Conservation (phyloP, 139 green algal genomes). For the Chlorella sp. region DNA sequence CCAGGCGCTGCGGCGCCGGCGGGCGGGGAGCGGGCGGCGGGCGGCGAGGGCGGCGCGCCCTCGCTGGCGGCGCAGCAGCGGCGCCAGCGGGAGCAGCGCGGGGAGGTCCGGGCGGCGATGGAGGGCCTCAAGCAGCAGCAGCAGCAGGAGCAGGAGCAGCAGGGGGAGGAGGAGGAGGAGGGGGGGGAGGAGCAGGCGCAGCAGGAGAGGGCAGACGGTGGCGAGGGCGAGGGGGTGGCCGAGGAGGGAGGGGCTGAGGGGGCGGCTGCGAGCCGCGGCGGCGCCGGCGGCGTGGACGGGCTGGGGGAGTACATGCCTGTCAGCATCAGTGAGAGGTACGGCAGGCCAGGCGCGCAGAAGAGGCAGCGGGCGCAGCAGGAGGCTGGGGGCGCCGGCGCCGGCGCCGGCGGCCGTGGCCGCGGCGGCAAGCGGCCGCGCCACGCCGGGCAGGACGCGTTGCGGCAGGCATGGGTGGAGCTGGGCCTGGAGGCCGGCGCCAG, state of each 20-base stretch:
- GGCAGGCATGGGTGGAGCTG: slow-evolving; percentile 15
- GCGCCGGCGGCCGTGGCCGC: background rate
- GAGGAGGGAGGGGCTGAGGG: background rate
- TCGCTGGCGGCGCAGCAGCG: too few species aligned
- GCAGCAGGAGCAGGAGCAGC: background rate
- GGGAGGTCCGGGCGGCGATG: slow-evolving; percentile 27
- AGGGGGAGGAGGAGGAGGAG: background rate
- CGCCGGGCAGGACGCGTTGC: background rate
- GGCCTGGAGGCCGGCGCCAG: slow-evolving; percentile 32
- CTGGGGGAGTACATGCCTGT: slow-evolving; percentile 53
- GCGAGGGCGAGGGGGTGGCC: background rate
- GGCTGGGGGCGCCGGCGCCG: too few species aligned
- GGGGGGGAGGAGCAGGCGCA: background rate
- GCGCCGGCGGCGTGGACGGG: background rate
- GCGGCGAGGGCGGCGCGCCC: too few species aligned
- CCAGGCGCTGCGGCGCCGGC: background rate
- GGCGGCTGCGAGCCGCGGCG: background rate
- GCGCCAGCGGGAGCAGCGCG: background rate
- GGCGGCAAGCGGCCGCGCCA: slow-evolving; percentile 6
- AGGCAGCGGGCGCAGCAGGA: slow-evolving; percentile 5
- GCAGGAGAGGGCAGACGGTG: background rate
- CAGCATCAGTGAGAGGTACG: slow-evolving; percentile 44
- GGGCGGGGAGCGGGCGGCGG: background rate
- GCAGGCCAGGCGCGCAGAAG: slow-evolving; percentile 15
- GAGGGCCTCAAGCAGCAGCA: background rate